Evolutionary conservation across 306 rosid species (phyloP), one percentile per base, ranked within the genome.

Genomic region (Prunus campanulata): DNA sequence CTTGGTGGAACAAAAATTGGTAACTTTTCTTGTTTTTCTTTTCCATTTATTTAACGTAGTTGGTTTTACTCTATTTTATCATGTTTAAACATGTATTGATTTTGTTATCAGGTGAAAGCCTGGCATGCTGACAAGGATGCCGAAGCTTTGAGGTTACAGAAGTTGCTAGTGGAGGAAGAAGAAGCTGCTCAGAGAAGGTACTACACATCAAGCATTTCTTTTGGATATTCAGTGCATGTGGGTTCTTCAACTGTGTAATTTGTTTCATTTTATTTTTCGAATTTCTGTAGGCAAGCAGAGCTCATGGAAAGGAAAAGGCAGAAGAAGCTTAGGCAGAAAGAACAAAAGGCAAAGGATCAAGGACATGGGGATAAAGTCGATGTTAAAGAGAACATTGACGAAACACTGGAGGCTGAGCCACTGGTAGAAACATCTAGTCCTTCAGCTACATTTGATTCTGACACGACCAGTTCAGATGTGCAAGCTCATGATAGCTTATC

Each of bases 101-200:
- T 52, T 42, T 42, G 72, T 72, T 16, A 49, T 80, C 51, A 93
- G 98, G 86, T 91, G 72, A 87, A 87, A 61, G 93, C 89, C 74
- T 91, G 98, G 96, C 87, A 87, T 66, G 88, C 90, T 71, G 93
- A 88, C 74, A 90, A 88, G 89, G 94, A 93, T 79, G 91, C 91
- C 8, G 98, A 91, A 88, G 89, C 96, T 70, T 74, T 90, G 82
- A 87, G 93, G 79, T 91, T 88, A 76, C 96, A 93, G 77, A 88
- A 90, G 77, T 84, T 86, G 81, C 86, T 91, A 76, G 92, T 91
- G 79, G 97, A 91, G 83, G 98, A 93, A 83, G 97, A 91, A 81
- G 94, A 91, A 85, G 93, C 91, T 77, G 93, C 92, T 85, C 93
- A 83, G 82, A 91, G 78, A 89, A 88, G 97, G 98, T 93, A 85